Percentiles rank a stretch among this genome's conserved stretches.
These are phyloP conservation scores for Zarea fungicola DNA, from an alignment of 2,329 filamentous ascomycete genomes.

Conservation along the genomic window DNA sequence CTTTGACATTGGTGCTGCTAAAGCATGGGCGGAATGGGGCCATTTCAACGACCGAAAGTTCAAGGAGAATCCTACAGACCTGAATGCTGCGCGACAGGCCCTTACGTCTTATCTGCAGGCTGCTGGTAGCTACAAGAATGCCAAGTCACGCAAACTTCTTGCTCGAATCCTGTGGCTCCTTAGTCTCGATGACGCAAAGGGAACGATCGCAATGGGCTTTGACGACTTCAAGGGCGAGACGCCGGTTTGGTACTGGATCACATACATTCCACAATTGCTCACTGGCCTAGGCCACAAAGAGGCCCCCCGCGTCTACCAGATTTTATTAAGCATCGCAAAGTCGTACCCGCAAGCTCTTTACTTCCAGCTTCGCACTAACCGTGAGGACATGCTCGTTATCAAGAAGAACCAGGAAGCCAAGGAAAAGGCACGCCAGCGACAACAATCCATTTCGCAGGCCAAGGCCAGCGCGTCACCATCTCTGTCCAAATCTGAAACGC, in stretches of 20 bases:
- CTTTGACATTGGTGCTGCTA: constrained; percentile 91
- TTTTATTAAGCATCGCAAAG: constrained; percentile 91
- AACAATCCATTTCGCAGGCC: constrained; percentile 39
- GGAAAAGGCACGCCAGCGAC: constrained; percentile 52
- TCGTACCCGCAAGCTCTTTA: constrained; percentile 93
- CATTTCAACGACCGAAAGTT: constrained; percentile 97
- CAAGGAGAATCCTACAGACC: constrained; percentile 79
- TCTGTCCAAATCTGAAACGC: constrained; percentile 48
- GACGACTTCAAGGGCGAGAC: constrained; percentile 97
- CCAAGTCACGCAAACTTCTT: constrained; percentile 90
- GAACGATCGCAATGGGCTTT: constrained; percentile 77
- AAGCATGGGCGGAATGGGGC: constrained; percentile 99
- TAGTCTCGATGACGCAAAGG: constrained; percentile 84
- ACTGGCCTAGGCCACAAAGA: constrained; percentile 90
- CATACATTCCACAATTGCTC: constrained; percentile 93
- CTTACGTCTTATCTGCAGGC: constrained; percentile 96
- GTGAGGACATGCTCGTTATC: constrained; percentile 89
- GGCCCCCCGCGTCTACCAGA: constrained; percentile 75
- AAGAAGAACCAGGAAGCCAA: constrained; percentile 83
- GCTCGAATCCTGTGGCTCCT: constrained; percentile 92
- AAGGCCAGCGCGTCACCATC: constrained; percentile 44
- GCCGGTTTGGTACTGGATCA: constrained; percentile 99
- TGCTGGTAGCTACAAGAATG: constrained; percentile 92
- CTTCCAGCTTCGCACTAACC: constrained; percentile 87
- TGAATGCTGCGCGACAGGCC: constrained; percentile 82